Conservation (phyloP, 768 basidiomycete species). For the Dentipellis sp. region DNA sequence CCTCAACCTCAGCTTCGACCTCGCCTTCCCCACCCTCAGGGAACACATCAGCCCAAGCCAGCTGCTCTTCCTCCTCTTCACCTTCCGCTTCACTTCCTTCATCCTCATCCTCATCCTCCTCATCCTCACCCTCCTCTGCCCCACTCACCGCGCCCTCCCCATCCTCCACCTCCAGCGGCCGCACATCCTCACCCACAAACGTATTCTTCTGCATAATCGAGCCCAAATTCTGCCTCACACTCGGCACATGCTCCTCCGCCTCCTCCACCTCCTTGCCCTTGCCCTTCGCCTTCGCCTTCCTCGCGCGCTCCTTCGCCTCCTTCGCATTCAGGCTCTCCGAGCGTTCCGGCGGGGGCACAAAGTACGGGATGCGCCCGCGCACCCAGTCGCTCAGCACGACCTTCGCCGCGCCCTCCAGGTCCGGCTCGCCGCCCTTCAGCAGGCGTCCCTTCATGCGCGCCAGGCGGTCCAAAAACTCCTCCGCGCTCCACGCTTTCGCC, state of each 20-base stretch:
- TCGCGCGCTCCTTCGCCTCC: slow-evolving; percentile 39
- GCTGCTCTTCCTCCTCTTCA: slow-evolving; percentile 29
- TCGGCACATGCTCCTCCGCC: slow-evolving; percentile 34
- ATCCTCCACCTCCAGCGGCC: slow-evolving; percentile 46
- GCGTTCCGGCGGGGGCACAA: slow-evolving; percentile 85
- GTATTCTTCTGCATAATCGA: slow-evolving; percentile 85
- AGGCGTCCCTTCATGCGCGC: slow-evolving; percentile 89
- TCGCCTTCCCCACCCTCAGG: slow-evolving; percentile 29
- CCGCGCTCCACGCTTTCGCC: slow-evolving; percentile 53
- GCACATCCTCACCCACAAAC: slow-evolving; percentile 80
- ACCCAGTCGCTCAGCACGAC: slow-evolving; percentile 97
- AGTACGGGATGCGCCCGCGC: slow-evolving; percentile 93
- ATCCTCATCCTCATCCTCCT: slow-evolving; percentile 32
- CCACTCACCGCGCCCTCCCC: slow-evolving; percentile 18
- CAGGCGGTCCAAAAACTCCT: slow-evolving; percentile 74
- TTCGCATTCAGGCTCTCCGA: slow-evolving; percentile 57
- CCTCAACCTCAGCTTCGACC: no score
- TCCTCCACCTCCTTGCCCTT: slow-evolving; percentile 26
- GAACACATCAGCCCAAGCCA: slow-evolving; percentile 88
- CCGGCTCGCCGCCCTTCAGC: slow-evolving; percentile 91
- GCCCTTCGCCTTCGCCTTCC: slow-evolving; percentile 32
- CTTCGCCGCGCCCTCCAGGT: slow-evolving; percentile 86
- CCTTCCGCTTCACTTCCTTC: slow-evolving; percentile 29
- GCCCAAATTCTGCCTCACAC: slow-evolving; percentile 80
- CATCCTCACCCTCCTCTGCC: slow-evolving; percentile 22